Evolutionary conservation across 2,329 filamentous ascomycete genomes (phyloP).

Genomic region (Xylaria sp.): DNA sequence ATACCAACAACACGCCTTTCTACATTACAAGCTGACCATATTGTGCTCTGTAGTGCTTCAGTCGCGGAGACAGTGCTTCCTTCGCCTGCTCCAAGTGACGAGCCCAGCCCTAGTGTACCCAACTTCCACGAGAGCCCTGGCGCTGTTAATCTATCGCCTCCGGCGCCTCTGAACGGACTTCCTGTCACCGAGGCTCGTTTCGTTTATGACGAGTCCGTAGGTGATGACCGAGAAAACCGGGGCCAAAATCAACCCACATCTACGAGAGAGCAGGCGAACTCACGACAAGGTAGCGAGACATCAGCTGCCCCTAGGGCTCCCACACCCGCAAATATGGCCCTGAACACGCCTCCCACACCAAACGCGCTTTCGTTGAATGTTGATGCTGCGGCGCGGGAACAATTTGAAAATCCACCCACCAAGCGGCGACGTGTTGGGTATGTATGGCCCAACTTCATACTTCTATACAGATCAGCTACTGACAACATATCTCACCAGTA

Average conservation of each 20-base stretch:
- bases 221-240: constrained; percentile 9
- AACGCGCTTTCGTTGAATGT: constrained; percentile 12
- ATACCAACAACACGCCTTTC: neutral
- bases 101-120: constrained; percentile 51
- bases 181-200: constrained; percentile 35
- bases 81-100: constrained; percentile 66
- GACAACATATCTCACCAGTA: constrained; percentile 16
- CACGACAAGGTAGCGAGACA: constrained; percentile 14
- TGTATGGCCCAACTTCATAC: constrained; percentile 18
- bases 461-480: no score
- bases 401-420: constrained; percentile 17
- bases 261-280: constrained; percentile 8
- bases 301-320: constrained; percentile 11
- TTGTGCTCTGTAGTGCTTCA: constrained; percentile 18
- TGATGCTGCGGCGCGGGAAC: constrained; percentile 7
- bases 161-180: constrained; percentile 31
- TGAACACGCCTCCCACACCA: constrained; percentile 32
- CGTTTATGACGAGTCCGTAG: constrained; percentile 20
- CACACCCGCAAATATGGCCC: constrained; percentile 24
- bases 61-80: constrained; percentile 49
- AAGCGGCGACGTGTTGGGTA: constrained; percentile 35
- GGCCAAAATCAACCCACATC: constrained; percentile 10
- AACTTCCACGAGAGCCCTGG: constrained; percentile 41
- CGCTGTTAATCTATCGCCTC: constrained; percentile 30
- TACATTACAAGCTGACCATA: neutral